Conservation (phyloP, 495 filamentous ascomycete species). For the Penicillium argentinense region DNA sequence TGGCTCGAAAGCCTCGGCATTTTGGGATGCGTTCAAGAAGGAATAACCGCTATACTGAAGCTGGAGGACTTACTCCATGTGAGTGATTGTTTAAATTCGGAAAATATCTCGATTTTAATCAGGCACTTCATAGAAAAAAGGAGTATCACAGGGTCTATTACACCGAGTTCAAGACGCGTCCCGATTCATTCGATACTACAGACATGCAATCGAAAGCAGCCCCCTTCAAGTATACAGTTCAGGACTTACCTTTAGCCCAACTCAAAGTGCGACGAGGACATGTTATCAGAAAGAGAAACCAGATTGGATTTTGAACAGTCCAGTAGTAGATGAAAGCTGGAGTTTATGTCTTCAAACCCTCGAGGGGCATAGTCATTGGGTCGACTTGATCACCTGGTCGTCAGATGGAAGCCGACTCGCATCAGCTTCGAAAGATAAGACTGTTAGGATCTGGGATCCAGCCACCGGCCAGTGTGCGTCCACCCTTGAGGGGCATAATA, state of each 20-base stretch:
- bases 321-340: constrained; percentile 8
- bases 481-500: constrained; percentile 20
- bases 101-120: no score
- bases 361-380: neutral
- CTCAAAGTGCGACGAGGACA: constrained; percentile 19
- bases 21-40: constrained; percentile 25
- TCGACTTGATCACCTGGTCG: neutral
- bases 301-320: constrained; percentile 13
- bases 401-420: constrained; percentile 17
- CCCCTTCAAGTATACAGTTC: constrained; percentile 34
- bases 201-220: constrained; percentile 21
- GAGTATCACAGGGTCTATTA: neutral
- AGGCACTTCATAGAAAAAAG: neutral
- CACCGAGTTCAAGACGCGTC: constrained; percentile 28
- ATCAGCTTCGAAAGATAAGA: constrained; percentile 30
- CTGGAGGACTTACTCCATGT: constrained; percentile 10
- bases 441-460: constrained; percentile 30
- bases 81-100: neutral
- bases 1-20: constrained; percentile 39
- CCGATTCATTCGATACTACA: constrained; percentile 28
- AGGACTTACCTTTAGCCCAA: constrained; percentile 33
- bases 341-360: neutral
- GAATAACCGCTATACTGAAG: constrained; percentile 17
- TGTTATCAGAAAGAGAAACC: constrained; percentile 17
- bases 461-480: constrained; percentile 15